Evolutionary conservation across 345 rosid species (phyloP).

Genomic region (Corchorus olitorius): DNA sequence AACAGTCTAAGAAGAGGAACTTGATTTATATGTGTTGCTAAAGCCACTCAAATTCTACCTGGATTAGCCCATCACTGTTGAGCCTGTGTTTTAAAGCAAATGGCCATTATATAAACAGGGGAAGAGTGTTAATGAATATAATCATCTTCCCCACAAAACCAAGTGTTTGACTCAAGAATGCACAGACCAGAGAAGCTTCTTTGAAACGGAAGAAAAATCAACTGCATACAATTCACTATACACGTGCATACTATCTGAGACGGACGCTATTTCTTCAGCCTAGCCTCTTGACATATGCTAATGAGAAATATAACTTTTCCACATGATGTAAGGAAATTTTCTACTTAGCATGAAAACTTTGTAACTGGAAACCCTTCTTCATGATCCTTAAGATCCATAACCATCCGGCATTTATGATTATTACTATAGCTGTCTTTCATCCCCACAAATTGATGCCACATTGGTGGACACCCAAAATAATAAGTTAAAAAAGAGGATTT

Average conservation of each 20-base stretch:
- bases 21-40: background rate
- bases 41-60: background rate
- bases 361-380: background rate
- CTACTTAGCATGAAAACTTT: conserved; percentile 4
- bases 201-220: no score
- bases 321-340: background rate
- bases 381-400: background rate
- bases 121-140: background rate
- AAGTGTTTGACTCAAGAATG: background rate
- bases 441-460: background rate
- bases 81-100: background rate
- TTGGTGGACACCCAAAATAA: background rate
- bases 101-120: background rate
- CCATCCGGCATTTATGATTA: background rate
- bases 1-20: no score
- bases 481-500: background rate
- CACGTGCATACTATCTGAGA: background rate
- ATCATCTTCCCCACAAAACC: background rate
- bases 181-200: background rate
- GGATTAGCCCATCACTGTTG: background rate
- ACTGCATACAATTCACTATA: background rate
- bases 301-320: conserved; percentile 3
- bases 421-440: background rate
- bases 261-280: background rate
- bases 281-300: background rate